phyloP scores from a whole-genome alignment of 1,139 yeast genomes.

The Candida pseudocylindracea region DNA sequence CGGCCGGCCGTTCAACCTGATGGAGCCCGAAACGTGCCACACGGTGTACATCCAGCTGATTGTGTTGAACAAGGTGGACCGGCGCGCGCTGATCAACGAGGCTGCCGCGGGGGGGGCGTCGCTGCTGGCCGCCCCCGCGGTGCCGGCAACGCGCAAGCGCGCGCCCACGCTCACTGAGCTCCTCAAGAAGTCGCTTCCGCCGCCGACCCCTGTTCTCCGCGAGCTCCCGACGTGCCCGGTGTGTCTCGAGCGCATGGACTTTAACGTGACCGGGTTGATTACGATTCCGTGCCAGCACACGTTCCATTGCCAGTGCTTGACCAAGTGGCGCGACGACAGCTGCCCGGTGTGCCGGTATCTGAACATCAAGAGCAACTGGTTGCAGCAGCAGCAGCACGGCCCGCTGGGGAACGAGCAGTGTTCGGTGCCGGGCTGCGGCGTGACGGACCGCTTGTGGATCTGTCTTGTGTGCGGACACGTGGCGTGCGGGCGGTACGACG shows the following conservation, averaged over 20 bases:
- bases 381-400: conserved; percentile 1
- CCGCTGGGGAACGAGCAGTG: conserved; percentile 2
- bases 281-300: conserved; percentile 91
- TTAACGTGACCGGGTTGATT: conserved; percentile 55
- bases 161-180: background rate
- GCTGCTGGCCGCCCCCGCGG: too few species aligned
- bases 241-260: conserved; percentile 77
- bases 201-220: background rate
- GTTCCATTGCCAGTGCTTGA: conserved; percentile 74
- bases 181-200: too few species aligned
- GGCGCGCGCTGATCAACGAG: conserved; percentile 4
- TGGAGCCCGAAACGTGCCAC: conserved; percentile 81
- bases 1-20: conserved; percentile 59
- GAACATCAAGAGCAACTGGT: conserved; percentile 8
- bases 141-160: background rate
- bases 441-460: conserved; percentile 71
- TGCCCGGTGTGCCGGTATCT: conserved; percentile 89
- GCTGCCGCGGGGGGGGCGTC: conserved; percentile 1
- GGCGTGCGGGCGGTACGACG: conserved; percentile 80
- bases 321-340: conserved; percentile 78
- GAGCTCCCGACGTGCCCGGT: conserved; percentile 92
- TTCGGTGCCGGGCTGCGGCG: conserved; percentile 9
- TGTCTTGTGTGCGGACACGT: conserved; percentile 77
- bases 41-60: conserved; percentile 50
- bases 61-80: conserved; percentile 9